Percentiles rank a stretch among this genome's conserved stretches.
phyloP scores from a whole-genome alignment of 106 monocot genomes.

The Allium sativum region DNA sequence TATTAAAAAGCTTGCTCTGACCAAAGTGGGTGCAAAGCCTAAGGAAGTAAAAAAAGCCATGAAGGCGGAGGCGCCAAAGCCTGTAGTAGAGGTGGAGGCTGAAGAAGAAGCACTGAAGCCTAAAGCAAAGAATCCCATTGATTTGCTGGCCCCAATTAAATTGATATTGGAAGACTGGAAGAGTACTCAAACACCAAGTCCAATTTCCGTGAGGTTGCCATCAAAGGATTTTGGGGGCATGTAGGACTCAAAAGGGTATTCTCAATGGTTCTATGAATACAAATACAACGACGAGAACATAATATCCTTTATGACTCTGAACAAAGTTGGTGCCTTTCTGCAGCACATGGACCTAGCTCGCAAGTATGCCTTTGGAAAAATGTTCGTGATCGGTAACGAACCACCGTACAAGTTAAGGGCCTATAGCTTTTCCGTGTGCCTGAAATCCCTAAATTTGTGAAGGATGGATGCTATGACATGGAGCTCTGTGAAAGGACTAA shows the following conservation, averaged over 20 bases:
- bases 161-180: conserved; percentile 96
- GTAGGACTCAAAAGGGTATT: conserved; percentile 57
- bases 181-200: conserved; percentile 93
- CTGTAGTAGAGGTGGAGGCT: conserved; percentile 32
- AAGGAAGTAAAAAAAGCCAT: conserved; percentile 39
- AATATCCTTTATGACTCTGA: conserved; percentile 45
- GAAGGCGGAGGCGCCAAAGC: conserved; percentile 40
- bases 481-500: conserved; percentile 53
- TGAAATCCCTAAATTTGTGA: conserved; percentile 43
- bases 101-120: conserved; percentile 75
- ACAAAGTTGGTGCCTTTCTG: conserved; percentile 58
- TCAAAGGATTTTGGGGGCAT: conserved; percentile 58
- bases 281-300: conserved; percentile 64
- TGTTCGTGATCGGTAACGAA: conserved; percentile 44
- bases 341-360: conserved; percentile 58
- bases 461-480: conserved; percentile 61
- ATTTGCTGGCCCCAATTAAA: conserved; percentile 72
- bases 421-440: conserved; percentile 50
- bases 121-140: conserved; percentile 76
- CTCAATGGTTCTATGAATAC: conserved; percentile 60
- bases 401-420: conserved; percentile 56
- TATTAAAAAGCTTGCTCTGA: conserved; percentile 34
- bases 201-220: conserved; percentile 89
- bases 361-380: conserved; percentile 64
- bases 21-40: conserved; percentile 39